These are phyloP conservation scores for Hibiscus tridactylites DNA, from an alignment of 345 rosid species.

Conservation along the genomic window DNA sequence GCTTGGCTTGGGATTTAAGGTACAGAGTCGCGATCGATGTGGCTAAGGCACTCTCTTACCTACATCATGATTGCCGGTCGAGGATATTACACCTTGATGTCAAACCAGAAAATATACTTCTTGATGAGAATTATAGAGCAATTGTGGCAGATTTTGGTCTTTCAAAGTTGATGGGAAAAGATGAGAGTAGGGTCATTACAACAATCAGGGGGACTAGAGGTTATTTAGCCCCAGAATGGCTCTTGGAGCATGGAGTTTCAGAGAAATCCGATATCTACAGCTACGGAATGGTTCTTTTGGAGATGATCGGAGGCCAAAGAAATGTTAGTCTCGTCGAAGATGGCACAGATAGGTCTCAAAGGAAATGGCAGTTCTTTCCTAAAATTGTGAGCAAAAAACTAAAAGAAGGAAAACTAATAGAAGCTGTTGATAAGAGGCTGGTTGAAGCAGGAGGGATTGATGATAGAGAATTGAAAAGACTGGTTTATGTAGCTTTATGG, in stretches of 20 bases:
- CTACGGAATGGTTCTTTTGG: conserved; percentile 62
- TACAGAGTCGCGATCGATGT: conserved; percentile 52
- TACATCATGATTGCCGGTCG: conserved; percentile 67
- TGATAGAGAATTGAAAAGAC: conserved; percentile 48
- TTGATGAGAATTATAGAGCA: conserved; percentile 46
- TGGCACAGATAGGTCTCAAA: conserved; percentile 22
- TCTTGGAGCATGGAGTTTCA: conserved; percentile 48
- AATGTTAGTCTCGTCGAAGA: conserved; percentile 35
- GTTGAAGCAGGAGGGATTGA: conserved; percentile 35
- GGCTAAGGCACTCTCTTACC: conserved; percentile 60
- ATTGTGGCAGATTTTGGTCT: conserved; percentile 59
- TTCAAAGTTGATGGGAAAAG: conserved; percentile 48
- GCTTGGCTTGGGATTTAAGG: conserved; percentile 65
- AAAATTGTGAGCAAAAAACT: conserved; percentile 52
- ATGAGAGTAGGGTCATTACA: conserved; percentile 48
- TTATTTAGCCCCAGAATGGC: conserved; percentile 71
- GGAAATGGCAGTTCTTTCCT: conserved; percentile 60
- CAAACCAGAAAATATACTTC: conserved; percentile 62
- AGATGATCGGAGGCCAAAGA: conserved; percentile 62
- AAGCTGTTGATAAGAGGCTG: conserved; percentile 55
- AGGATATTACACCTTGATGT: conserved; percentile 61
- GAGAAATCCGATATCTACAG: conserved; percentile 75
- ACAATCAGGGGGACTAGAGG: conserved; percentile 60
- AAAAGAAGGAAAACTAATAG: conserved; percentile 63
- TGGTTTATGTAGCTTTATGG: conserved; percentile 66